Evolutionary conservation across 805 yeast species (phyloP).

Genomic region (Saccharomycopsis sp.): DNA sequence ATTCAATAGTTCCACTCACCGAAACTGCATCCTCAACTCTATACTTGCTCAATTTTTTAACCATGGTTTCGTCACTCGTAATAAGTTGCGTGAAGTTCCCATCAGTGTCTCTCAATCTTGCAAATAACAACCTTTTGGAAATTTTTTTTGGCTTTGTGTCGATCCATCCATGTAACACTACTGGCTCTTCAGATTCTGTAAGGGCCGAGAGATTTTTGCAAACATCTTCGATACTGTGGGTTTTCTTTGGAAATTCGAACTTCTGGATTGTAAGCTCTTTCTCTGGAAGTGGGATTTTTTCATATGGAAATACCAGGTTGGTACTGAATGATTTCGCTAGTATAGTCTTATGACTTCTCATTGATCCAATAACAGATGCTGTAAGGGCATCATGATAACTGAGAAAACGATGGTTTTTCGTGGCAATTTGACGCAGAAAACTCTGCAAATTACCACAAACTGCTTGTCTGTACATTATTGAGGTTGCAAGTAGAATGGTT

Average conservation of each 20-base stretch:
- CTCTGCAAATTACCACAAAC: not conserved
- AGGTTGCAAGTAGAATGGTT: not conserved
- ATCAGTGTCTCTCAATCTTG: slow-evolving; percentile 61
- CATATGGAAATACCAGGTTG: not conserved
- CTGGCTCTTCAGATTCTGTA: slow-evolving; percentile 22
- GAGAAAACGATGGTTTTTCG: not conserved
- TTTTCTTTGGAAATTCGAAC: slow-evolving; percentile 24
- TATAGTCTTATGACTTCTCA: too few species aligned
- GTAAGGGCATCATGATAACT: not conserved
- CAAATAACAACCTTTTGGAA: slow-evolving; percentile 62
- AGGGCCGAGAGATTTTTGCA: not conserved
- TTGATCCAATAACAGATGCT: too few species aligned
- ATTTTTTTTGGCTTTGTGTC: slow-evolving; percentile 65
- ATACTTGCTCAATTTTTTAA: slow-evolving; percentile 36
- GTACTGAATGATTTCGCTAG: not conserved
- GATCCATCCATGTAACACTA: slow-evolving; percentile 78
- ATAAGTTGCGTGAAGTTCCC: slow-evolving; percentile 64
- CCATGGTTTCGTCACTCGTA: slow-evolving; percentile 31
- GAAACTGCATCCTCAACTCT: slow-evolving; percentile 72
- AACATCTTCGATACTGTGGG: slow-evolving; percentile 22
- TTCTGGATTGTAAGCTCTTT: slow-evolving; percentile 8
- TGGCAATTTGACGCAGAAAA: not conserved
- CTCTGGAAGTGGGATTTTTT: slow-evolving; percentile 4
- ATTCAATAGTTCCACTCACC: slow-evolving; percentile 48
- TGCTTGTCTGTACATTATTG: not conserved